A percentile compares a stretch with the other conserved stretches of the same genome.
Evolutionary conservation across 352 stramenopile species (phyloP).

Genomic region (Phytopythium mirpurense): DNA sequence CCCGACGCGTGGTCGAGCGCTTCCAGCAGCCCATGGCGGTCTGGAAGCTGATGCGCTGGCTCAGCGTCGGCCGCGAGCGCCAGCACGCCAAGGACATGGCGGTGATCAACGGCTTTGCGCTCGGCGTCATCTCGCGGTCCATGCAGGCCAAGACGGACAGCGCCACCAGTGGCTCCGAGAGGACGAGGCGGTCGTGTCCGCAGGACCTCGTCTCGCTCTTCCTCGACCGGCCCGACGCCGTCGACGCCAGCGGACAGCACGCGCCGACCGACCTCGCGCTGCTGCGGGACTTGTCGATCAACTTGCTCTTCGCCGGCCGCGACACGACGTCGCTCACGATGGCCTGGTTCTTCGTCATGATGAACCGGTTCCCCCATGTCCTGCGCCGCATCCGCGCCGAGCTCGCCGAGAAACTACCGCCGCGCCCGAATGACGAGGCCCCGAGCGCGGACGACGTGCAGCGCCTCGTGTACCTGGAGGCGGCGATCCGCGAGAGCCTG

Average conservation of each 20-base stretch:
- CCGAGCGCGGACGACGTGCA: slow-evolving; percentile 32
- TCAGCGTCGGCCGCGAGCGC: slow-evolving; percentile 33
- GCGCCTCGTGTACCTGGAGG: slow-evolving; percentile 44
- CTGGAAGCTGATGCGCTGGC: slow-evolving; percentile 38
- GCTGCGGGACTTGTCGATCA: slow-evolving; percentile 80
- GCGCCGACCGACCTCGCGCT: slow-evolving; percentile 31
- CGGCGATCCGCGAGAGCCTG: slow-evolving; percentile 45
- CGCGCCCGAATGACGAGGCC: slow-evolving; percentile 11
- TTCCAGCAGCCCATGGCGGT: slow-evolving; percentile 28
- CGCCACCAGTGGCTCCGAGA: neutral
- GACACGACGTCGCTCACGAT: slow-evolving; percentile 73
- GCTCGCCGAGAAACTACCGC: slow-evolving; percentile 34
- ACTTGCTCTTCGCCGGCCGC: slow-evolving; percentile 61
- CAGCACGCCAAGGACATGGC: slow-evolving; percentile 26
- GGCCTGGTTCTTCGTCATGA: slow-evolving; percentile 68
- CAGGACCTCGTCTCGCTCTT: slow-evolving; percentile 48
- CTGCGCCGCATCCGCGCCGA: slow-evolving; percentile 35
- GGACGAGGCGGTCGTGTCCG: neutral
- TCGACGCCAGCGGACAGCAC: slow-evolving; percentile 21
- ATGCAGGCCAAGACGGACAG: slow-evolving; percentile 20
- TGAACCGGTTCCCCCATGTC: slow-evolving; percentile 48
- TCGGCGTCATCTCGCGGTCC: slow-evolving; percentile 28
- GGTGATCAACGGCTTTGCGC: slow-evolving; percentile 22
- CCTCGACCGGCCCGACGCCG: slow-evolving; percentile 27
- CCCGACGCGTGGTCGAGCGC: slow-evolving; percentile 25